Percentiles rank a stretch among this genome's conserved stretches.
phyloP scores from a whole-genome alignment of 768 basidiomycete genomes.

The Rhizopogon roseolus region DNA sequence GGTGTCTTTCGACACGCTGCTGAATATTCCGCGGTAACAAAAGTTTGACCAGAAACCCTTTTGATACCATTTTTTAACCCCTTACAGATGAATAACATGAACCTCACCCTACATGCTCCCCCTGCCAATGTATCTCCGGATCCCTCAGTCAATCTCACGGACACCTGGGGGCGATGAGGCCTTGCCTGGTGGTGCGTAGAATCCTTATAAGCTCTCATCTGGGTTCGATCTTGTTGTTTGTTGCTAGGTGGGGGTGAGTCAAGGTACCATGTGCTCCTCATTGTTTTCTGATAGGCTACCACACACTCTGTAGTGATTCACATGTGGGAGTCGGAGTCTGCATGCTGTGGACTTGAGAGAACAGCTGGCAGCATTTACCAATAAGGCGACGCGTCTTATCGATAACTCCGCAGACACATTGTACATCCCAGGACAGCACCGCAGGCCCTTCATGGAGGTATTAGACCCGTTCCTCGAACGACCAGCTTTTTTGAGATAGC shows the following conservation, averaged over 20 bases:
- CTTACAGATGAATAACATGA: slow-evolving; percentile 18
- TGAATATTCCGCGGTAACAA: slow-evolving; percentile 45
- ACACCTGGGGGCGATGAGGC: slow-evolving; percentile 36
- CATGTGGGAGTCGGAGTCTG: slow-evolving; percentile 41
- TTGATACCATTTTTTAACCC: slow-evolving; percentile 48
- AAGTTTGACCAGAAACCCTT: slow-evolving; percentile 40
- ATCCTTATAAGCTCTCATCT: neutral
- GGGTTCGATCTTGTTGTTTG: slow-evolving; percentile 2
- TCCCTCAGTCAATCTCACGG: slow-evolving; percentile 30
- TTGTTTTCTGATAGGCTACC: neutral
- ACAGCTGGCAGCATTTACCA: slow-evolving; percentile 30
- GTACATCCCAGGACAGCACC: slow-evolving; percentile 42
- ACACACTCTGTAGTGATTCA: slow-evolving; percentile 26
- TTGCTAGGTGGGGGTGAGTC: slow-evolving; percentile 39
- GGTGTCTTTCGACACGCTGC: slow-evolving; percentile 47
- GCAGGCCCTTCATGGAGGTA: slow-evolving; percentile 34
- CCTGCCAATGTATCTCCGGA: slow-evolving; percentile 39
- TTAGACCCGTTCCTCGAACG: slow-evolving; percentile 42
- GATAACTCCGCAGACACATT: slow-evolving; percentile 47
- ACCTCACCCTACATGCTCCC: slow-evolving; percentile 30
- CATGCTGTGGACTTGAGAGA: slow-evolving; percentile 34
- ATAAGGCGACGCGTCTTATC: slow-evolving; percentile 33
- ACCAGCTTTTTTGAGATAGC: slow-evolving; percentile 48
- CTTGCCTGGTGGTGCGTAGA: slow-evolving; percentile 38
- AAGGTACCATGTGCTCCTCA: neutral